Base-by-base conservation (phyloP, 257 asterid species). In the Fraxinus anomala region DNA sequence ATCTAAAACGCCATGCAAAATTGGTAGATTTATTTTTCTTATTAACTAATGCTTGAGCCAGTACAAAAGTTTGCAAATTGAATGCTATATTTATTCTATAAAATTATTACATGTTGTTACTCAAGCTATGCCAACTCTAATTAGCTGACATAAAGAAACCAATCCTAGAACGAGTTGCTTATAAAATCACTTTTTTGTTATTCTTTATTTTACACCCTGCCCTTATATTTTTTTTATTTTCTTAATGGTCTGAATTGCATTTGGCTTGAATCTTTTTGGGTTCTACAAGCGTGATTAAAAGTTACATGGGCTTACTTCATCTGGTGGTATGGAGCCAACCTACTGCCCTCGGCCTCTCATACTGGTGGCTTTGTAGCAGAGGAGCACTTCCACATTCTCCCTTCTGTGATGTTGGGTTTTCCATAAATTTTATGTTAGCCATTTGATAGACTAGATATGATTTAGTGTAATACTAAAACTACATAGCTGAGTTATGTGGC, bases 1-100 rank as follows among this genome's bases (percentile, higher is more conserved):
- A 87, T 86, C 79, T 39, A 42, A 87, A 83, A 59, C 85, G 77
- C 80, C 84, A 74, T 61, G 80, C 66, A 19, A 76, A 71, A 68
- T 24, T 24, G 86, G 91, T 93, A 87, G 79, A 42, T 63, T 21
- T 61, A 36, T 59, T 33, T n/a, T 67, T 49, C 82, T 76, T 78
- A 26, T n/a, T 74, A 14, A 33, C 68, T 2, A 61, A 61, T 44
- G 59, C 73, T 77, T 47, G 28, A 72, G 73, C 44, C 47, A 51
- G 70, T 75, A 21, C 73, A 49, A 75, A 16, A 49, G 73, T 66
- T 59, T 36, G 24, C 23, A n/a, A 72, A 16, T 63, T 47, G 40
- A 70, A 21, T 65, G 67, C 19, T 65, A 34, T 54, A 31, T 39
- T 24, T 66, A 5, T 39, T 73, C 10, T 72, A 47, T 54, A 69